phyloP scores from a whole-genome alignment of 129 eudicot genomes.

The Flaveria robusta region DNA sequence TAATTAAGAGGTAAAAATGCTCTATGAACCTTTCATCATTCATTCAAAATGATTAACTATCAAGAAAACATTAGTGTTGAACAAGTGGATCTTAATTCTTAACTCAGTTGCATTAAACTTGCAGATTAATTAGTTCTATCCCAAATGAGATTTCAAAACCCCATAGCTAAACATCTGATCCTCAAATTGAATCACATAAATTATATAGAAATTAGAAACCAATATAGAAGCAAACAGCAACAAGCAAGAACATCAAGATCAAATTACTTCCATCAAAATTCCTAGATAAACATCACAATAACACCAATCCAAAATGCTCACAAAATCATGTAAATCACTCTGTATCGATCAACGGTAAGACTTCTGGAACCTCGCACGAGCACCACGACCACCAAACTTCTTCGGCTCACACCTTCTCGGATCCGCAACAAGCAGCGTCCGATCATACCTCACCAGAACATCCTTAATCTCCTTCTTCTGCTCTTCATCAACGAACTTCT shows the following conservation, averaged over 20 bases:
- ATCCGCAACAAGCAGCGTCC: slow-evolving; percentile 18
- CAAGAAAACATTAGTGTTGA: too few species aligned
- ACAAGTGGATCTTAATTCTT: too few species aligned
- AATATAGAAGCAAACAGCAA: background rate
- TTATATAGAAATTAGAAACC: background rate
- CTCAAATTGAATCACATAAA: background rate
- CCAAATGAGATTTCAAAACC: background rate
- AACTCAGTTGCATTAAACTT: background rate
- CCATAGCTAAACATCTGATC: background rate
- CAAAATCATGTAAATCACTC: slow-evolving; percentile 23
- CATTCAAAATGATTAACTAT: too few species aligned
- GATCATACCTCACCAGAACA: slow-evolving; percentile 7
- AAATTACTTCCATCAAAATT: too few species aligned
- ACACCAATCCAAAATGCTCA: background rate
- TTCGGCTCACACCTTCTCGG: slow-evolving; percentile 23
- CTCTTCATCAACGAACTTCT: slow-evolving; percentile 22
- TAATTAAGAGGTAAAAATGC: too few species aligned
- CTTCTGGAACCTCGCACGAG: slow-evolving; percentile 20
- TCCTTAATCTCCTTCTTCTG: slow-evolving; percentile 22
- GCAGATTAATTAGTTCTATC: background rate
- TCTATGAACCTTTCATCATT: too few species aligned
- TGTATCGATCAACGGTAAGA: slow-evolving; percentile 17
- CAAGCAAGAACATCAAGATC: background rate
- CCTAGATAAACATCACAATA: background rate
- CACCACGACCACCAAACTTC: slow-evolving; percentile 26